Base-by-base conservation (phyloP, 148 eudicot genomes). In the Fagopyrum tataricum region DNA sequence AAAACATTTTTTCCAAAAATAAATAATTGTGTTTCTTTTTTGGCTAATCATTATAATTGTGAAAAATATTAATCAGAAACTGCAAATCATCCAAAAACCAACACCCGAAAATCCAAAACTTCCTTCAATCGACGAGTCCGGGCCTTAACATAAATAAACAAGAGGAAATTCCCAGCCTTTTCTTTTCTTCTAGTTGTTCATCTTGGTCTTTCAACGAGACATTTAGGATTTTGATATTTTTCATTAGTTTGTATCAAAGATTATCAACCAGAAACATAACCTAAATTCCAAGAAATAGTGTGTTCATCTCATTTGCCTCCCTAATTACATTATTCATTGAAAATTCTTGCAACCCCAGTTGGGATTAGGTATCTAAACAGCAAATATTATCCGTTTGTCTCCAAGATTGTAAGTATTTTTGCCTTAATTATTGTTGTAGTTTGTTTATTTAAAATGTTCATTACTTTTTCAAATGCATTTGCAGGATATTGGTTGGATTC, bases 161-260 rank as follows among this genome's bases (percentile, higher is more conserved):
- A 20, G 4, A 21, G 31, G 39, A 24, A 59, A 59, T 6, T 24
- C 24, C 56, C n/a, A 55, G 61, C 61, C 61, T 12, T 6, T 53
- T 58, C 68, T 62, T 64, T 14, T 64, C 18, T 64, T 64, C 44
- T 64, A 43, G 44, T 64, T 64, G 43, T 64, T 64, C 69, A 37
- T 64, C 20, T 43, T 64, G 37, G 10, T 8, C 69, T 24, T 61
- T 24, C 23, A 24, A 61, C 49, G 49, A 46, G 49, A 46, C 3
- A 46, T 7, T 8, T 46, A 10, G 13, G 49, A 46, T 46, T 13
- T 46, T 46, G 2, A 31, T 46, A 7, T 46, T 46, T 46, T 3
- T 46, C 13, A 46, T 46, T 46, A 46, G 13, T 13, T 46, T 13
- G 49, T 46, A 46, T 46, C 49, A 46, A 46, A 46, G 49, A 46